These are phyloP conservation scores for Penicilliopsis zonata DNA, from an alignment of 495 filamentous ascomycete genomes.

Conservation along the genomic window DNA sequence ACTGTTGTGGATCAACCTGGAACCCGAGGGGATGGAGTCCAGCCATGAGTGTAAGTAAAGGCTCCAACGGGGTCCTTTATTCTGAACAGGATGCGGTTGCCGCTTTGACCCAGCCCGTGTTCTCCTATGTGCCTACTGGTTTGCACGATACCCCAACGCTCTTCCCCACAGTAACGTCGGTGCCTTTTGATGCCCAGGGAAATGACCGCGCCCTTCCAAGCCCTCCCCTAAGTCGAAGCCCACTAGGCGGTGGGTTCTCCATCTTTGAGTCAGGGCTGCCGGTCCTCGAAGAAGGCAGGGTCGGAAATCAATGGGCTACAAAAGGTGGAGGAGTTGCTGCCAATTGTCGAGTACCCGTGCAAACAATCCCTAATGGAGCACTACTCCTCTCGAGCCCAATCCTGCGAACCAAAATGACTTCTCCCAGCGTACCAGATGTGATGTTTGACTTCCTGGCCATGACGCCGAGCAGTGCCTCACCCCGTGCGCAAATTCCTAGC, in stretches of 20 bases:
- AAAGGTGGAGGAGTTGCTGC: conserved; percentile 3
- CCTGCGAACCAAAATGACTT: conserved; percentile 9
- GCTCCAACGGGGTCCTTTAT: conserved; percentile 13
- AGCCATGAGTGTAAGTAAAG: conserved; percentile 9
- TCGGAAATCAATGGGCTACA: conserved; percentile 4
- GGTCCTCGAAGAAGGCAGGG: conserved; percentile 4
- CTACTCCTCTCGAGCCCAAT: conserved; percentile 10
- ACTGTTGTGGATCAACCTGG: conserved; percentile 15
- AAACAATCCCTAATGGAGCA: conserved; percentile 3
- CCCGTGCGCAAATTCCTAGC: conserved; percentile 4
- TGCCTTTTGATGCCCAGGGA: conserved; percentile 12
- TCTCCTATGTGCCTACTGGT: conserved; percentile 17
- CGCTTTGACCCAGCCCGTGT: conserved; percentile 14
- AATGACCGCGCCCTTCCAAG: conserved; percentile 27
- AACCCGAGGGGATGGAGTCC: conserved; percentile 16
- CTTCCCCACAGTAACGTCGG: conserved; percentile 9
- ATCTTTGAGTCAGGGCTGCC: conserved; percentile 6
- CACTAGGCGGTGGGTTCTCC: conserved; percentile 5
- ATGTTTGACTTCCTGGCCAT: conserved; percentile 20
- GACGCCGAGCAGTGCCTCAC: conserved; percentile 8
- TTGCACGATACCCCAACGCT: conserved; percentile 11
- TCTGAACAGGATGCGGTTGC: conserved; percentile 13
- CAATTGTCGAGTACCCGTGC: conserved; percentile 4
- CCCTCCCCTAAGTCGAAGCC: conserved; percentile 16
- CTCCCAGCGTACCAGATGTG: conserved; percentile 13